Conservation (phyloP, 2,329 filamentous ascomycete species). For the Fusarium avenaceum region DNA sequence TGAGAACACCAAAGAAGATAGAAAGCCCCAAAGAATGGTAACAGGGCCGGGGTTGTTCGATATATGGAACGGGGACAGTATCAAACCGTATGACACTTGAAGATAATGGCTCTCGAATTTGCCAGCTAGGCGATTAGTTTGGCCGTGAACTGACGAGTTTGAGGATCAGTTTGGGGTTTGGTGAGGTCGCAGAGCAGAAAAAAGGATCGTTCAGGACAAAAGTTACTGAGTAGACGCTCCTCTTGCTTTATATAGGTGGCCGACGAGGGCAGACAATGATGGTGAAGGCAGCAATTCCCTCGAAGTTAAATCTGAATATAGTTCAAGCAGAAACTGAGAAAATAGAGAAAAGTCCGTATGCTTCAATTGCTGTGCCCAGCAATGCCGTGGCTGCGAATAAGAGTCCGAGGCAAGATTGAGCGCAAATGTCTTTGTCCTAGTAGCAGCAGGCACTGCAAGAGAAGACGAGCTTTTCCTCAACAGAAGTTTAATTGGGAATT, state of each 20-base stretch:
- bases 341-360: background rate
- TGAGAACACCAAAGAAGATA: constrained; percentile 32
- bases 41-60: constrained; percentile 34
- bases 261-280: constrained; percentile 3
- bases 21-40: constrained; percentile 28
- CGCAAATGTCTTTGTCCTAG: no score
- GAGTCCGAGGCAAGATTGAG: background rate
- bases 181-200: constrained; percentile 43
- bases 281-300: background rate
- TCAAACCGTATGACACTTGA: constrained; percentile 49
- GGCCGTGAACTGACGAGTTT: constrained; percentile 47
- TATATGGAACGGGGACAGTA: background rate
- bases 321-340: constrained; percentile 15
- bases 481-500: no score
- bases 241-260: constrained; percentile 3
- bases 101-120: constrained; percentile 42
- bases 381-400: constrained; percentile 23
- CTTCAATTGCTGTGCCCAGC: constrained; percentile 16
- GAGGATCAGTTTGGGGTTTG: constrained; percentile 35
- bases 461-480: no score
- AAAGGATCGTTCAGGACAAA: background rate
- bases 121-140: constrained; percentile 37
- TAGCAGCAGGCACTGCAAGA: no score
- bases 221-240: constrained; percentile 15
- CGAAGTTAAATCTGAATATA: constrained; percentile 14